These are phyloP conservation scores for Calonectria hawksworthii DNA, from an alignment of 2,329 filamentous ascomycete species.

Conservation along the genomic window DNA sequence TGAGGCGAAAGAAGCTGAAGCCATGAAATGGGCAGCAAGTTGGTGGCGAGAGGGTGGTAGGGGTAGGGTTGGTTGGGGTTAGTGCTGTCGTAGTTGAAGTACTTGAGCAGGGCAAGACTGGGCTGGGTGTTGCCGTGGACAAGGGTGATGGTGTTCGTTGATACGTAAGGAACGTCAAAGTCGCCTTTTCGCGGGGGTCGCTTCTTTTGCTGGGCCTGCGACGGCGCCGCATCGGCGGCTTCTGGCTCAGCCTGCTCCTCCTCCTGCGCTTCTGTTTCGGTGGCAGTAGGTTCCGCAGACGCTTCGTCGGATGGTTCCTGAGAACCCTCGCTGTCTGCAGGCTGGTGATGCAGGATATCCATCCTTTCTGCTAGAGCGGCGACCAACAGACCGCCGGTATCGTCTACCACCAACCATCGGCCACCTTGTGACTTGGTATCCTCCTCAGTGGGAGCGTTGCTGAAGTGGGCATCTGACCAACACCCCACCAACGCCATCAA, in stretches of 20 bases:
- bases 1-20: constrained; percentile 87
- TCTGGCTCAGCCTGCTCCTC: constrained; percentile 28
- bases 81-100: constrained; percentile 86
- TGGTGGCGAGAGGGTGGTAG: constrained; percentile 84
- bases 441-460: constrained; percentile 47
- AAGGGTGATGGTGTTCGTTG: constrained; percentile 83
- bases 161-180: constrained; percentile 75
- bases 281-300: constrained; percentile 2
- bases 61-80: constrained; percentile 70
- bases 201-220: constrained; percentile 41
- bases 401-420: constrained; percentile 87
- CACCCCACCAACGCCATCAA: constrained; percentile 84
- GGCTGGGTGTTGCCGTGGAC: constrained; percentile 87
- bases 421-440: constrained; percentile 51
- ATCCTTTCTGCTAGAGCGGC: constrained; percentile 91
- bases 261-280: constrained; percentile 18
- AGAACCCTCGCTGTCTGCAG: constrained; percentile 40
- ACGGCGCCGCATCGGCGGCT: constrained; percentile 17
- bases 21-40: constrained; percentile 90
- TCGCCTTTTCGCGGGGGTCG: constrained; percentile 57
- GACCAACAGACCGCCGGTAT: constrained; percentile 85
- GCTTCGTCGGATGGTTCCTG: constrained; percentile 14
- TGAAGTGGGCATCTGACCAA: constrained; percentile 90
- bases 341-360: constrained; percentile 77
- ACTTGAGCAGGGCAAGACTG: constrained; percentile 88